Conservation (phyloP, 78 protist species). For the Dictyostelium capitatum region DNA sequence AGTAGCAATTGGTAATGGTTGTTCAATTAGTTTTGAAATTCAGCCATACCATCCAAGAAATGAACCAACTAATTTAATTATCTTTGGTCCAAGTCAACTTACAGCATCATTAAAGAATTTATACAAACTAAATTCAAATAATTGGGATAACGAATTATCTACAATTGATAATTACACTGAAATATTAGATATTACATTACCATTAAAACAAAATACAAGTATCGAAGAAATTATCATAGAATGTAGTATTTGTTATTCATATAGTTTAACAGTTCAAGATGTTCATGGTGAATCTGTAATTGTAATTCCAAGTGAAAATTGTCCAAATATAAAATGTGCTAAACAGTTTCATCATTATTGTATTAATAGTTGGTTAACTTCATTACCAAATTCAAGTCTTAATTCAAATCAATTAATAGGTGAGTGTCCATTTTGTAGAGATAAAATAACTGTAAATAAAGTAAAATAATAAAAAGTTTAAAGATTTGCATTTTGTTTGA, state of each 20-base stretch:
- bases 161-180: constrained; percentile 8
- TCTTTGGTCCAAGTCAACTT: constrained; percentile 31
- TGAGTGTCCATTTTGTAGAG: constrained; percentile 56
- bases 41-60: constrained; percentile 20
- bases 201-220: neutral
- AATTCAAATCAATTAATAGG: constrained; percentile 13
- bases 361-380: constrained; percentile 35
- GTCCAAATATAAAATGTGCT: constrained; percentile 37
- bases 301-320: constrained; percentile 20
- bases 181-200: constrained; percentile 4
- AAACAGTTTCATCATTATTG: constrained; percentile 51
- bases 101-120: neutral
- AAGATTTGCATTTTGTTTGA: too few relatives aligned
- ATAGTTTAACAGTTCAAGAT: constrained; percentile 11
- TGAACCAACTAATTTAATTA: neutral
- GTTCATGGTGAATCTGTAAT: neutral
- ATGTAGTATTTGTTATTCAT: constrained; percentile 65
- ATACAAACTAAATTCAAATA: too few relatives aligned
- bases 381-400: constrained; percentile 15
- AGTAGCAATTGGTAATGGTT: constrained; percentile 34
- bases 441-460: constrained; percentile 7
- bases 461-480: neutral
- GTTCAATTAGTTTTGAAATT: constrained; percentile 38
- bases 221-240: constrained; percentile 17
- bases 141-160: neutral